Conservation (phyloP, 371 early-diverging fungal genomes). For the Mortierella sp. region DNA sequence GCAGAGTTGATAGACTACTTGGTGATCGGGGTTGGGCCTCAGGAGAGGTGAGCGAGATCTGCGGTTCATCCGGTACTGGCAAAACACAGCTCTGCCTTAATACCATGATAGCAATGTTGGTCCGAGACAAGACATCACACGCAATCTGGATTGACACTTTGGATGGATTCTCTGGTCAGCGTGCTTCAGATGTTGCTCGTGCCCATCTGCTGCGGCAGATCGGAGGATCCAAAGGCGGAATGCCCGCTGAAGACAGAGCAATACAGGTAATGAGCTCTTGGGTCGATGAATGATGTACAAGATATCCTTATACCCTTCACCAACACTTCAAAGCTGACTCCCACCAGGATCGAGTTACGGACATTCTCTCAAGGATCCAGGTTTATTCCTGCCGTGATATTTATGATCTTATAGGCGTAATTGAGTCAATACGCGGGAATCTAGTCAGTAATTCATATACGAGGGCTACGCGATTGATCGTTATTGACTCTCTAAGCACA, state of each 20-base stretch:
- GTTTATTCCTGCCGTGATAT: conserved; percentile 33
- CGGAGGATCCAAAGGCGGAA: not conserved
- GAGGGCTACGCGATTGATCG: conserved; percentile 11
- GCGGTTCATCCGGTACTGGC: conserved; percentile 25
- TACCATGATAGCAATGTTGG: conserved; percentile 20
- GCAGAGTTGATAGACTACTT: conserved; percentile 37
- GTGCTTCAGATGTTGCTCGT: conserved; percentile 13
- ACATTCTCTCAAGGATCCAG: conserved; percentile 33
- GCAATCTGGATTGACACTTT: conserved; percentile 51
- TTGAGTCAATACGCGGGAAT: conserved; percentile 14
- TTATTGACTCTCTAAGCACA: conserved; percentile 29
- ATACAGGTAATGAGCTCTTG: not conserved
- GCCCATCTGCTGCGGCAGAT: not conserved
- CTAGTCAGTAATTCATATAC: not conserved
- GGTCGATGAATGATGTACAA: not conserved
- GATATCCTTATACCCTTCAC: not conserved
- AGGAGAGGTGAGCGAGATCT: conserved; percentile 46
- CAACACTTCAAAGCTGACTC: not conserved
- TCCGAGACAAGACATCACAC: conserved; percentile 10
- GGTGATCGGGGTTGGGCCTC: conserved; percentile 35
- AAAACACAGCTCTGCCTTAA: conserved; percentile 44
- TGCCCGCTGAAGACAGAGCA: not conserved
- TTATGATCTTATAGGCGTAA: conserved; percentile 21
- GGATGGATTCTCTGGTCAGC: conserved; percentile 37
- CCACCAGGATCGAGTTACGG: conserved; percentile 8